Evolutionary conservation across 768 basidiomycete species (phyloP).

Genomic region (Lentinula aciculospora): DNA sequence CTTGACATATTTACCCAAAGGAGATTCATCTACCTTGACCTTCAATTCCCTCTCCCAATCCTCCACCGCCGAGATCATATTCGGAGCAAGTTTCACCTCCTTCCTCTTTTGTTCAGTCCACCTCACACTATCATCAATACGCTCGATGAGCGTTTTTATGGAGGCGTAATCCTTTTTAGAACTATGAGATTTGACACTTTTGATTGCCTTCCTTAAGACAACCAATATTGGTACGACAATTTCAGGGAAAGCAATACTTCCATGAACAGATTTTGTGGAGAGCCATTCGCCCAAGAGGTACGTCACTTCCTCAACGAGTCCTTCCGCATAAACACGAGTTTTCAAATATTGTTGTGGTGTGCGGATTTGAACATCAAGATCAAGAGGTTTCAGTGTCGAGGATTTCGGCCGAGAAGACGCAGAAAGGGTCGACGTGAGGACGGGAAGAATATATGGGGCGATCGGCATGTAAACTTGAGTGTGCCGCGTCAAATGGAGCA

Average conservation of each 20-base stretch:
- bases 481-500: conserved; percentile 79
- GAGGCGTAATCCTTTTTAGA: conserved; percentile 51
- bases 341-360: conserved; percentile 84
- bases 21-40: conserved; percentile 58
- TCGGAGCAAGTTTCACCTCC: conserved; percentile 71
- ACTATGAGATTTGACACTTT: conserved; percentile 43
- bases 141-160: conserved; percentile 78
- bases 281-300: conserved; percentile 84
- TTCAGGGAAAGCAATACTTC: conserved; percentile 92
- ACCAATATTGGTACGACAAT: conserved; percentile 75
- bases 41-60: conserved; percentile 64
- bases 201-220: conserved; percentile 67
- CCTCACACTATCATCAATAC: conserved; percentile 75
- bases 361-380: conserved; percentile 83
- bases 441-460: conserved; percentile 79
- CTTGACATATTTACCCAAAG: conserved; percentile 77
- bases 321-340: conserved; percentile 83
- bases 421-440: conserved; percentile 71
- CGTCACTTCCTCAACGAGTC: conserved; percentile 72
- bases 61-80: conserved; percentile 60
- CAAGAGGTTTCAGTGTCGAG: conserved; percentile 82
- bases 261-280: conserved; percentile 61
- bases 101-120: conserved; percentile 75
- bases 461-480: conserved; percentile 86
- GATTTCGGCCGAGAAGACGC: conserved; percentile 70